phyloP scores from a whole-genome alignment of 805 yeast genomes.

The Candida nitratophila region DNA sequence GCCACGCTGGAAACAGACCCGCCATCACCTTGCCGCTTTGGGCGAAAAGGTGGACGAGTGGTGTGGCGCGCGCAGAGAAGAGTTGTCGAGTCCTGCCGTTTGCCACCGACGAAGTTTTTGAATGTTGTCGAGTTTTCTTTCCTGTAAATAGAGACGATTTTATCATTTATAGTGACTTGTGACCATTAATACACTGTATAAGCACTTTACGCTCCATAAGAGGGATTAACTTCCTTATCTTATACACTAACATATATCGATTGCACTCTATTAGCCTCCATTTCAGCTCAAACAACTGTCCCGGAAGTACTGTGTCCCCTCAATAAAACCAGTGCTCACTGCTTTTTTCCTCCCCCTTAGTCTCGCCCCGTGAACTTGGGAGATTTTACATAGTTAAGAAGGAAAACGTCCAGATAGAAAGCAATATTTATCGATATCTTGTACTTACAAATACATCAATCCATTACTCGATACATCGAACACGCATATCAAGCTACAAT shows the following conservation, averaged over 20 bases:
- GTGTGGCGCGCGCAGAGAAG: not conserved
- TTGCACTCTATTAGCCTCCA: not conserved
- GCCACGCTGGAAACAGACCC: no score
- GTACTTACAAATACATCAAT: no score
- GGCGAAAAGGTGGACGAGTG: no score
- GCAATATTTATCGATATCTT: not conserved
- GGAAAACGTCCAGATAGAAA: not conserved
- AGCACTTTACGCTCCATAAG: not conserved
- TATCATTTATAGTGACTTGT: not conserved
- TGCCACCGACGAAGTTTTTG: not conserved
- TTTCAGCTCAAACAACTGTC: not conserved
- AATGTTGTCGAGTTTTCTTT: not conserved
- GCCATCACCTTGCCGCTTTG: no score
- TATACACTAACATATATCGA: not conserved
- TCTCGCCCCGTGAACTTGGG: not conserved
- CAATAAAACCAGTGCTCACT: no score
- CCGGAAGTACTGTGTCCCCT: not conserved
- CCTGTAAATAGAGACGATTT: not conserved
- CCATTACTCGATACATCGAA: not conserved
- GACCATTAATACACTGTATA: not conserved
- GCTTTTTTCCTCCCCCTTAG: no score
- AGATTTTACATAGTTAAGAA: not conserved
- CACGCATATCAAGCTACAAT: not conserved
- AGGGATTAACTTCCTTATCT: conserved; percentile 3
- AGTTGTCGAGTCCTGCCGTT: no score